Evolutionary conservation across 306 rosid genomes (phyloP), one percentile per base, ranked within the genome.

Genomic region (Mimosa pudica): DNA sequence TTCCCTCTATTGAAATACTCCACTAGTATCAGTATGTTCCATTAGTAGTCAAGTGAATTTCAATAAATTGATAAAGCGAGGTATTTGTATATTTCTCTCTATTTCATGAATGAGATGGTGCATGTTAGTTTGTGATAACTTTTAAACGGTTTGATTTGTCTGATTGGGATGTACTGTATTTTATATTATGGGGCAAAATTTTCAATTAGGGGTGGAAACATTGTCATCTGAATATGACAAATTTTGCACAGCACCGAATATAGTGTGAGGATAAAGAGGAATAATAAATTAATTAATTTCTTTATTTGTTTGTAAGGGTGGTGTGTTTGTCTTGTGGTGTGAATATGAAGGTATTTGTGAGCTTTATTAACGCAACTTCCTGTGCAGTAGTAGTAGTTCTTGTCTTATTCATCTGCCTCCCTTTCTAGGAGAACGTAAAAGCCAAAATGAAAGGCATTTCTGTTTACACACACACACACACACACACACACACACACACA

Each of bases 221-320:
- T 87, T 75, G 90, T 81, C 83, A 62, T 74, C 0, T 78, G 80
- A 87, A 81, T 74, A 81, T 75, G 91, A 89, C 92, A 79, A 83
- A 49, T 77, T 84, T 58, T 78, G 82, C 54, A 82, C 46, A 32
- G 71, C 70, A 81, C 33, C 71, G 78, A 77, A 35, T 30, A 30
- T 75, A 79, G 78, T 81, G 78, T 81, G 83, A 68, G 84, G 70
- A 65, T 70, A 78, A 79, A 81, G 60, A 82, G 63, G 76, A 68
- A 78, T 70, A 75, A 77, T 73, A 47, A 32, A 65, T 73, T 17
- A 54, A 54, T 54, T 17, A 7, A 17, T 68, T 64, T 63, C 11
- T 12, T 58, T 13, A 33, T 80, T 76, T 13, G 38, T 30, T 24
- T 61, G 1, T 61, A 13, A 61, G 42, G 48, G 70, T 75, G 20